phyloP scores from a whole-genome alignment of 805 yeast species.

The Nakazawaea populi region DNA sequence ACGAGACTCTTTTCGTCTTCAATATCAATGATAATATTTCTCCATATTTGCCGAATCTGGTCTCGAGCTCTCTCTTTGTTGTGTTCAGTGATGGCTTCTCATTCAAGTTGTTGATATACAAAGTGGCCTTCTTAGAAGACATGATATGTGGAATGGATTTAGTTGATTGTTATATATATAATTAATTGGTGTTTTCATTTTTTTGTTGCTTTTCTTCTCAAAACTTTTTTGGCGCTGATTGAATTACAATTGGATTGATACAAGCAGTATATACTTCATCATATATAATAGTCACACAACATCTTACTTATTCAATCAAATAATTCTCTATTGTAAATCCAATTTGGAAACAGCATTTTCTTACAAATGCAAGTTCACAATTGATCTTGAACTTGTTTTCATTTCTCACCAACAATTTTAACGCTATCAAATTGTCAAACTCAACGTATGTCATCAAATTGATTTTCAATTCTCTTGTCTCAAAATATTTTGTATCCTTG shows the following conservation, averaged over 20 bases:
- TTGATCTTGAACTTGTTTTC: constrained; percentile 76
- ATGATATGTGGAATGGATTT: background rate
- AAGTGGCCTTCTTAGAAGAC: constrained; percentile 8
- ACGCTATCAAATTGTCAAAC: constrained; percentile 52
- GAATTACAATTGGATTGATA: too few species aligned
- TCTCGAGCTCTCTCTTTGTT: constrained; percentile 36
- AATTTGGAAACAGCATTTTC: constrained; percentile 56
- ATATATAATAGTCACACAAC: too few species aligned
- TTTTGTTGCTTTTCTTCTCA: too few species aligned
- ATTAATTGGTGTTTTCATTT: background rate
- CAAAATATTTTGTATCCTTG: constrained; percentile 31
- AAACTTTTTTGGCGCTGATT: too few species aligned
- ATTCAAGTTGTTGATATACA: constrained; percentile 70
- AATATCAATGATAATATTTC: constrained; percentile 46
- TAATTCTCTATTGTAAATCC: constrained; percentile 63
- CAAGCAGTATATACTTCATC: background rate
- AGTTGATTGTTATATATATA: background rate
- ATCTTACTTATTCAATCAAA: constrained; percentile 29
- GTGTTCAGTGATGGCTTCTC: constrained; percentile 56
- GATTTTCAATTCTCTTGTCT: constrained; percentile 11
- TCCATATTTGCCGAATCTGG: constrained; percentile 33
- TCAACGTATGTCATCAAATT: constrained; percentile 46
- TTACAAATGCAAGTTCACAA: constrained; percentile 60
- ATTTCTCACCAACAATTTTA: constrained; percentile 52
- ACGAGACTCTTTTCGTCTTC: constrained; percentile 46